Base-by-base conservation (phyloP, 331 rosid genomes). In the Dryas integrifolia region DNA sequence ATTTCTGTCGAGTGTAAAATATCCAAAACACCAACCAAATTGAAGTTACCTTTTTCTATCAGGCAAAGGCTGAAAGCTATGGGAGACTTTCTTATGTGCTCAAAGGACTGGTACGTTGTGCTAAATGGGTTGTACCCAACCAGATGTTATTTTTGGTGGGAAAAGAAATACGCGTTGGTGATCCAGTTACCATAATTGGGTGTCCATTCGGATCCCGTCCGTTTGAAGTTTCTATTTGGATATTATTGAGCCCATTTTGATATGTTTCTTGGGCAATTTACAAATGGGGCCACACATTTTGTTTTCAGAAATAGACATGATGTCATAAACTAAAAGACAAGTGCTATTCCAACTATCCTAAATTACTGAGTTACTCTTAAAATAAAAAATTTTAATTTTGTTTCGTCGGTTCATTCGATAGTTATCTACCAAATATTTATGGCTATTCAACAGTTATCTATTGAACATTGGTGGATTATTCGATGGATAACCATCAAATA, bases 1-100 rank as follows among this genome's bases (percentile, higher is more conserved):
- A 50, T 69, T 72, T 76, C 78, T 62, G 69, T 66, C 46, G 9
- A 30, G 41, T 26, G 26, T 38, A 6, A 52, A 21, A 15, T 15
- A 47, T 45, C 66, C 51, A 48, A 41, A 72, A 44, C 7, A 41
- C 8, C 35, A 30, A 16, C 35, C 11, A 24, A 26, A 8, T 21
- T 38, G 9, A 48, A 48, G 6, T 14, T 46, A 48, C 45, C 15
- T 58, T 38, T 64, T 10, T 72, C 56, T 50, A 41, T 53, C 30
- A 14, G 9, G 61, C 15, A 14, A 56, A 56, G 56, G 56, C 2
- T 57, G 55, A 44, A 5, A 49, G 13, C 61, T 41, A 52, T 6
- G 11, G 30, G 66, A 43, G 63, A 53, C 40, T 24, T n/a, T 6
- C 4, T 41, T 21, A 5, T 39, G 49, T 10, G 73, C 9, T 24